These are phyloP conservation scores for Gymnopilus junonius DNA, from an alignment of 768 basidiomycete genomes.

Conservation along the genomic window DNA sequence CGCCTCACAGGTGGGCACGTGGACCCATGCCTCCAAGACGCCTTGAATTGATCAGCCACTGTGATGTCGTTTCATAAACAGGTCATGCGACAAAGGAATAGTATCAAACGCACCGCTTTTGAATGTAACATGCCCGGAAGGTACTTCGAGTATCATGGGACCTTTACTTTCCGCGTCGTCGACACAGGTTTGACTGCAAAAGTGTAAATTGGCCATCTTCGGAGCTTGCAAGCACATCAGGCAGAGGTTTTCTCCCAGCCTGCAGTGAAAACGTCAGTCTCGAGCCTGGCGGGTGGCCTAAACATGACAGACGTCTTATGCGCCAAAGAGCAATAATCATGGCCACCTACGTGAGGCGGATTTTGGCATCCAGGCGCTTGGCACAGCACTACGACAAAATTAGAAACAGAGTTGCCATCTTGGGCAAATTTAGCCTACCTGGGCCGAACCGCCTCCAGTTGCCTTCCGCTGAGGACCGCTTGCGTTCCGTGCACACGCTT, in stretches of 20 bases:
- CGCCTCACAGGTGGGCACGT: constrained; percentile 62
- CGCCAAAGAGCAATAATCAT: constrained; percentile 55
- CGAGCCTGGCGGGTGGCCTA: background rate
- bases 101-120: constrained; percentile 53
- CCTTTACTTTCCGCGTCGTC: constrained; percentile 58
- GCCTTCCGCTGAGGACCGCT: constrained; percentile 32
- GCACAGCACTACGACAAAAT: constrained; percentile 42
- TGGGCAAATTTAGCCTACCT: constrained; percentile 8
- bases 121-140: constrained; percentile 62
- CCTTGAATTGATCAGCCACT: constrained; percentile 71
- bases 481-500: constrained; percentile 60
- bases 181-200: constrained; percentile 60
- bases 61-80: background rate
- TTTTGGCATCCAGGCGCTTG: constrained; percentile 56
- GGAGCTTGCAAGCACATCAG: constrained; percentile 61
- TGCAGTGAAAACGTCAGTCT: constrained; percentile 19
- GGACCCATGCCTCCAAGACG: constrained; percentile 67
- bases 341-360: constrained; percentile 44
- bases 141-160: constrained; percentile 64
- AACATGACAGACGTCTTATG: constrained; percentile 52
- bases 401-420: background rate
- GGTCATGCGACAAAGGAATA: background rate
- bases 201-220: constrained; percentile 61
- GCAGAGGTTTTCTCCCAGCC: constrained; percentile 55
- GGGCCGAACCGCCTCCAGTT: constrained; percentile 24